A percentile compares a stretch with the other conserved stretches of the same genome.
phyloP scores from a whole-genome alignment of 225 moss, liverwort and hornwort species.

The Thuidium tamariscinum region DNA sequence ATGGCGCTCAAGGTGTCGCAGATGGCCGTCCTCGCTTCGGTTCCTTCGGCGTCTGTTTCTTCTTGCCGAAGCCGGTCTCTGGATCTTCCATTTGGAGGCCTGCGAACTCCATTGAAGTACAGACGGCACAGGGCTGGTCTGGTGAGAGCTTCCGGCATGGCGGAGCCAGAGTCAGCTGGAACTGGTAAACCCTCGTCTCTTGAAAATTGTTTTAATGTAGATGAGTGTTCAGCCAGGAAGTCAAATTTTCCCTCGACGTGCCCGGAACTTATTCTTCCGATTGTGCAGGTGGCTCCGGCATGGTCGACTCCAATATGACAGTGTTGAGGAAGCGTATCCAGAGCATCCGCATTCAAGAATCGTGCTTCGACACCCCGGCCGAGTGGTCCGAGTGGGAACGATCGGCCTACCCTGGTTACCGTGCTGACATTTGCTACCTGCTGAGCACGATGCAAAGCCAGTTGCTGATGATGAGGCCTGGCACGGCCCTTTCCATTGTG shows the following conservation, averaged over 20 bases:
- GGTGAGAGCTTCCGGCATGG: constrained; percentile 30
- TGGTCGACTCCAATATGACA: constrained; percentile 83
- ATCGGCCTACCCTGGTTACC: constrained; percentile 56
- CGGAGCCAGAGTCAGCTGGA: constrained; percentile 32
- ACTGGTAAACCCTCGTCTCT: constrained; percentile 1
- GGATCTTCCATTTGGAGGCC: not conserved
- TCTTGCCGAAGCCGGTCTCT: not conserved
- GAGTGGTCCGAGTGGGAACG: constrained; percentile 95
- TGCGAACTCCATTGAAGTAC: not conserved
- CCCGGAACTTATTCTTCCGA: not conserved
- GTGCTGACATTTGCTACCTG: constrained; percentile 58
- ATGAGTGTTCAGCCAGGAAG: not conserved
- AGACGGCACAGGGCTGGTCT: not conserved
- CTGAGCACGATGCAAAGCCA: constrained; percentile 55
- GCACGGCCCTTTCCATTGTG: constrained; percentile 40
- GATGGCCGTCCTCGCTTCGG: not conserved
- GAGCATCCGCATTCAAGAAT: constrained; percentile 57
- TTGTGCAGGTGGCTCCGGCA: constrained; percentile 41
- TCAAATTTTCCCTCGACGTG: not conserved
- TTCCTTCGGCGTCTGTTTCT: not conserved
- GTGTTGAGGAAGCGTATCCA: constrained; percentile 78
- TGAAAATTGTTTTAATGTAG: not conserved
- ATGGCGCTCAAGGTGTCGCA: constrained; percentile 24
- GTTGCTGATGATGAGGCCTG: constrained; percentile 54
- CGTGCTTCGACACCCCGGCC: constrained; percentile 36